Conservation (phyloP, 2,329 filamentous ascomycete genomes). For the Penicillium griseofulvum region DNA sequence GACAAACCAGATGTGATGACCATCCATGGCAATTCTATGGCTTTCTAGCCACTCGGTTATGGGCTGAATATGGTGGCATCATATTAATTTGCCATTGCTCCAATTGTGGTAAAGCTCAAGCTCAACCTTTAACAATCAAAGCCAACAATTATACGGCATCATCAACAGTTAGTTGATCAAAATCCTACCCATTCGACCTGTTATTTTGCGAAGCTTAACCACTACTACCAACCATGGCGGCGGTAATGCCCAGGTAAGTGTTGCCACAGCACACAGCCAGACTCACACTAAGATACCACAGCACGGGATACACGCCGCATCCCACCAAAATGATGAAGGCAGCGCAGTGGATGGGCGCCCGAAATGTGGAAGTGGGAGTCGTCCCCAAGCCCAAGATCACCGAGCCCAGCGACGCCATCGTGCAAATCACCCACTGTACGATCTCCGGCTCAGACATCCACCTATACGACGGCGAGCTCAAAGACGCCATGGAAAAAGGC, state of each 20-base stretch:
- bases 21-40: background rate
- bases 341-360: conserved; percentile 30
- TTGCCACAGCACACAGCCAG: background rate
- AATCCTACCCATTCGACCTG: background rate
- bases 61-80: background rate
- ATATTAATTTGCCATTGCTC: background rate
- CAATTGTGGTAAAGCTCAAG: background rate
- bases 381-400: conserved; percentile 36
- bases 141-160: background rate
- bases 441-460: conserved; percentile 37
- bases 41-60: background rate
- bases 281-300: conserved; percentile 3
- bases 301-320: conserved; percentile 28
- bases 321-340: conserved; percentile 32
- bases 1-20: background rate
- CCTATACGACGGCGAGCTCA: conserved; percentile 32
- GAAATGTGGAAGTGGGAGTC: conserved; percentile 29
- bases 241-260: conserved; percentile 6
- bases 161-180: background rate
- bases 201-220: background rate
- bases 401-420: conserved; percentile 33
- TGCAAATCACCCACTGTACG: conserved; percentile 33
- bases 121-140: background rate
- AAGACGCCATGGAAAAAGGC: conserved; percentile 28
- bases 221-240: conserved; percentile 13